Conservation (phyloP, 1,284 basidiomycete species). For the Vanrija pseudolonga region DNA sequence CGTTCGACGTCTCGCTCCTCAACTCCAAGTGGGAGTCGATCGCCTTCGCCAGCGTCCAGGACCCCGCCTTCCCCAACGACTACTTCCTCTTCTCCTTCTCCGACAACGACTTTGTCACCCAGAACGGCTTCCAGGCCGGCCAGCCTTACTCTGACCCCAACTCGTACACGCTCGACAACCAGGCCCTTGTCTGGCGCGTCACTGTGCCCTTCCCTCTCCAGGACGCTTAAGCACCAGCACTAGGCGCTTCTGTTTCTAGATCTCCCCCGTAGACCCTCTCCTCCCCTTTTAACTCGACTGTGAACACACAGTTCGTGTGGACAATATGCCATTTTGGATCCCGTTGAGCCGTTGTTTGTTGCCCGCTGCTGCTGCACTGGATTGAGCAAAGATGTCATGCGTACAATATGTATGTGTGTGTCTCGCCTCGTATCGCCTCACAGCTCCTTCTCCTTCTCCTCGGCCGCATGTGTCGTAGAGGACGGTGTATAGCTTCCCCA, state of each 20-base stretch:
- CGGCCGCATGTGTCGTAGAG: neutral
- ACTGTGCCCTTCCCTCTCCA: conserved; percentile 53
- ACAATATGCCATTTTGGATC: no score
- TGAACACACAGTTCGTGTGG: no score
- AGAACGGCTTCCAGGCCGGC: conserved; percentile 58
- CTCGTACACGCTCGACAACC: conserved; percentile 54
- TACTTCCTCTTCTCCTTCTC: conserved; percentile 63
- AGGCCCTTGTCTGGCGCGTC: conserved; percentile 64
- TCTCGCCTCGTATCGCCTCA: neutral
- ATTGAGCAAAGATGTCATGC: no score
- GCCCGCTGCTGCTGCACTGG: no score
- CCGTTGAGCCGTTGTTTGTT: no score
- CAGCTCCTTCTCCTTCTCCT: neutral
- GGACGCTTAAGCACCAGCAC: neutral
- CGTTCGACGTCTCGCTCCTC: conserved; percentile 54
- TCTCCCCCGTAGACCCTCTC: no score
- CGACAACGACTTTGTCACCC: conserved; percentile 66
- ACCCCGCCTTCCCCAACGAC: conserved; percentile 57
- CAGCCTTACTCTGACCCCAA: conserved; percentile 54
- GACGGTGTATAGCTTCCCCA: no score
- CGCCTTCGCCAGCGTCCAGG: conserved; percentile 59
- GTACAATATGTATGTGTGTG: neutral
- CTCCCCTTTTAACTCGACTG: no score
- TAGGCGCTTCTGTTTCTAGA: no score
- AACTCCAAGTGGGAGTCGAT: conserved; percentile 67